These are phyloP conservation scores for Persicaria maculosa DNA, from an alignment of 148 eudicot species.

Conservation along the genomic window DNA sequence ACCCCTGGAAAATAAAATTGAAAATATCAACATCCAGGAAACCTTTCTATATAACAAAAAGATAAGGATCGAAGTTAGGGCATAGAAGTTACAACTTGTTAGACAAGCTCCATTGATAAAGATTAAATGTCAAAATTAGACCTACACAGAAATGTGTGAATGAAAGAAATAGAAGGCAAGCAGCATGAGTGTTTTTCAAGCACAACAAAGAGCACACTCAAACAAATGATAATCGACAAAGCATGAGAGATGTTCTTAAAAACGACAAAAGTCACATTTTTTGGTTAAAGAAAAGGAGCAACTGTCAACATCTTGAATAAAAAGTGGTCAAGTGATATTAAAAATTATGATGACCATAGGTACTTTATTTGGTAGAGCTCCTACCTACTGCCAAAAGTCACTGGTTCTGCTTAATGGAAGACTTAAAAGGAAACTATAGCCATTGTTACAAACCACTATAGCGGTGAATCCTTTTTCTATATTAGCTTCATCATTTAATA, in stretches of 20 bases:
- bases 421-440: neutral
- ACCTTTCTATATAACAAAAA: neutral
- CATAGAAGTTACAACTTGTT: neutral
- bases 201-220: neutral
- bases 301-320: neutral
- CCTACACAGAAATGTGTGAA: no score
- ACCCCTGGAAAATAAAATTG: constrained; percentile 30
- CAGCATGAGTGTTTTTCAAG: no score
- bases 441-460: neutral
- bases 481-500: neutral
- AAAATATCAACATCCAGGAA: neutral
- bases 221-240: neutral
- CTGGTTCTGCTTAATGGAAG: neutral
- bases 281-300: neutral
- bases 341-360: neutral
- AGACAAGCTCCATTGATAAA: neutral
- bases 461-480: neutral
- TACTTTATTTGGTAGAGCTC: neutral
- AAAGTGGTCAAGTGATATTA: neutral
- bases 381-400: neutral
- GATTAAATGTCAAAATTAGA: no score
- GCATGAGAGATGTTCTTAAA: neutral
- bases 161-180: no score
- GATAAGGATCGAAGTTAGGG: neutral
- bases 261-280: neutral